Evolutionary conservation across 352 stramenopile genomes (phyloP), one percentile per base, ranked within the genome.

Genomic region (Saprolegnia diclina): DNA sequence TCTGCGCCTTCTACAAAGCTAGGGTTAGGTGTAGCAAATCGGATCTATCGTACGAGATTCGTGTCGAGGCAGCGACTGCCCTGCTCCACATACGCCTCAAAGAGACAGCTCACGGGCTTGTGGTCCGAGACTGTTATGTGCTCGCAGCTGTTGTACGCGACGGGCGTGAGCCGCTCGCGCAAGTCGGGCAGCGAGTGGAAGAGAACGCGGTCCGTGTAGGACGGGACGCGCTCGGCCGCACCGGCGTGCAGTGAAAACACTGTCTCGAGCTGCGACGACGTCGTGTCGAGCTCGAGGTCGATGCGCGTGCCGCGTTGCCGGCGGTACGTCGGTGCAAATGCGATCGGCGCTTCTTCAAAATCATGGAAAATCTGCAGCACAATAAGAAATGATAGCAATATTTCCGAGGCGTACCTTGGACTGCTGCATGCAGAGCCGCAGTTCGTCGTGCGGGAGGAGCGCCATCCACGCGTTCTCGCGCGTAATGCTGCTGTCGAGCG

Each of bases 181-280:
- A 80, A 74, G 10, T 83, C 84, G 0, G 81, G 75, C 3, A 96
- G 76, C 19, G 88, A 92, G 50, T 83, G 78, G 37, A 90, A 82
- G n/a, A 97, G 73, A 19, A 97, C 80, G 42, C 90, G 83, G 62
- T 97, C 90, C 9, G 90, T 97, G 77, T 95, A 97, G 0, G 88
- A 96, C 6, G 90, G 90, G 18, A 94, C 82, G 38, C 89, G 85
- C 29, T 82, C 79, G 19, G 83, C 83, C 0, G 80, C 79, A n/a
- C 85, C 78, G 19, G 80, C 81, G 32, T 78, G 63, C 26, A 91
- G 75, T 9, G 86, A 91, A 66, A 87, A 94, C 50, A 92, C 14
- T 10, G 24, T 42, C 26, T 50, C 65, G 38, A 72, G 16, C 21
- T 57, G 55, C 5, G 22, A 19, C 4, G 53, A 3, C 5, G 63